A percentile compares a stretch with the other conserved stretches of the same genome.
Conservation (phyloP, 805 yeast genomes). For the Pichia scutulata region DNA sequence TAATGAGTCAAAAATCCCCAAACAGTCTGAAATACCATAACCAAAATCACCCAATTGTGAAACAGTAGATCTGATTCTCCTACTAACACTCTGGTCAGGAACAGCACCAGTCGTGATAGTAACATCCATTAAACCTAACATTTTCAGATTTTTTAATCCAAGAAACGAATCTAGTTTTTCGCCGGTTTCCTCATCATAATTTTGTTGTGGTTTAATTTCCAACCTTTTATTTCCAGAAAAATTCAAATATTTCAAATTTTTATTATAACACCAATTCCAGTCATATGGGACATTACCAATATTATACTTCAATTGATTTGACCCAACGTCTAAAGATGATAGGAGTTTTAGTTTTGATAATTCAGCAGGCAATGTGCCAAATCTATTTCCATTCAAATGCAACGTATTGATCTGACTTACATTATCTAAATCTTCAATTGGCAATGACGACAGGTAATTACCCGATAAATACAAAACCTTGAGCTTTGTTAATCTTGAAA, state of each 20-base stretch:
- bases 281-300: slow-evolving; percentile 93
- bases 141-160: slow-evolving; percentile 56
- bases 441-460: slow-evolving; percentile 66
- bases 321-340: slow-evolving; percentile 79
- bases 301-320: slow-evolving; percentile 83
- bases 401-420: slow-evolving; percentile 52
- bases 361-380: slow-evolving; percentile 85
- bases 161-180: slow-evolving; percentile 63
- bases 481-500: slow-evolving; percentile 48
- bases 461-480: slow-evolving; percentile 75
- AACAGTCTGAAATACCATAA: slow-evolving; percentile 86
- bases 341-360: slow-evolving; percentile 58
- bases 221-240: slow-evolving; percentile 89
- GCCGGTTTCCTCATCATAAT: slow-evolving; percentile 41
- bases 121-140: slow-evolving; percentile 89
- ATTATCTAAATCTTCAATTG: slow-evolving; percentile 75
- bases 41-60: slow-evolving; percentile 68
- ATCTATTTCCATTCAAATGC: slow-evolving; percentile 73
- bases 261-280: slow-evolving; percentile 94
- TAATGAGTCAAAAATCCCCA: slow-evolving; percentile 60
- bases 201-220: slow-evolving; percentile 68
- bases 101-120: slow-evolving; percentile 82
- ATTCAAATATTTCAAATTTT: slow-evolving; percentile 67
- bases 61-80: slow-evolving; percentile 86
- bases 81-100: slow-evolving; percentile 78